Conservation (phyloP, 2,329 filamentous ascomycete species). For the Helotiales sp. region DNA sequence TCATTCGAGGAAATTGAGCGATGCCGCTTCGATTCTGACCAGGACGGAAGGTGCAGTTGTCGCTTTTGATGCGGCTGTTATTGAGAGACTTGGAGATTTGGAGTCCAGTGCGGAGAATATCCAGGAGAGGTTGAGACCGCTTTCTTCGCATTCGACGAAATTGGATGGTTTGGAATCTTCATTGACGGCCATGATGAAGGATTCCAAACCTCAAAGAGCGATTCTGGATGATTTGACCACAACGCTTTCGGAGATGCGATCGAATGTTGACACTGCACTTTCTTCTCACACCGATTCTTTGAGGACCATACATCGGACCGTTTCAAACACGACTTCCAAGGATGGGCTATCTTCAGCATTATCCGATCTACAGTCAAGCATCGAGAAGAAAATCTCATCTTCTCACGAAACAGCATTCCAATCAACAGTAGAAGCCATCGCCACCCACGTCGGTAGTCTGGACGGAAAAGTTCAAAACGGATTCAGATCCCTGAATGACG, state of each 20-base stretch:
- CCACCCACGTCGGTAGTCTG: not conserved
- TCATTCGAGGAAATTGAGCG: slow-evolving; percentile 16
- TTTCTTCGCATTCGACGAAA: slow-evolving; percentile 6
- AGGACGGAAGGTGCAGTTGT: slow-evolving; percentile 11
- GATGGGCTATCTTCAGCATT: slow-evolving; percentile 5
- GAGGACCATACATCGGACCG: slow-evolving; percentile 3
- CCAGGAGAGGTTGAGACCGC: slow-evolving; percentile 6
- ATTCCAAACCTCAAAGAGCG: slow-evolving; percentile 3
- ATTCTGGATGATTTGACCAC: slow-evolving; percentile 7
- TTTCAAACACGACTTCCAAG: not conserved
- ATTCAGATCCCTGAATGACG: not conserved
- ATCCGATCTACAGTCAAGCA: slow-evolving; percentile 1
- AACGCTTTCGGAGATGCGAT: slow-evolving; percentile 13
- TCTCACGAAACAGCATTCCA: not conserved
- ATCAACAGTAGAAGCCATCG: slow-evolving; percentile 7
- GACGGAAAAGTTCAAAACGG: not conserved
- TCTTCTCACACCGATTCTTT: slow-evolving; percentile 17
- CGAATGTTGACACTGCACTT: slow-evolving; percentile 11
- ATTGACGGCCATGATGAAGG: not conserved
- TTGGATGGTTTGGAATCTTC: slow-evolving; percentile 12
- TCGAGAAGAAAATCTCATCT: slow-evolving; percentile 10
- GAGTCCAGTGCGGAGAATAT: slow-evolving; percentile 4
- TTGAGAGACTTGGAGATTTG: slow-evolving; percentile 9
- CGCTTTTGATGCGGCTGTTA: not conserved
- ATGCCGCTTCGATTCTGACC: not conserved